phyloP scores from a whole-genome alignment of 2,329 filamentous ascomycete species.

The Myriosclerotinia duriaeana region DNA sequence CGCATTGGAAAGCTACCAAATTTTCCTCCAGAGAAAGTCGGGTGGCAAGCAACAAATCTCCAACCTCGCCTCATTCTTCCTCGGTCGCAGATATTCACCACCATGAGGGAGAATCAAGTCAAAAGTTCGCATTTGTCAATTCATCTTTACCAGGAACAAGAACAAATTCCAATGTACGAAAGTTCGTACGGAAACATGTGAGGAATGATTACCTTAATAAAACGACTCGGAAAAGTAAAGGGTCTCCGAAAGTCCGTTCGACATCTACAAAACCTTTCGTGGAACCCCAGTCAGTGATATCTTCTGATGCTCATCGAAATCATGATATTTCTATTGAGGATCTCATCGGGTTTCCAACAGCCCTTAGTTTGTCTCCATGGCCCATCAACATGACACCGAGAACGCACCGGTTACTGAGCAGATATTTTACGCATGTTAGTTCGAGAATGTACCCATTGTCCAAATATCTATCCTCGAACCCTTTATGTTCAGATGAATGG shows the following conservation, averaged over 20 bases:
- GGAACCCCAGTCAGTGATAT: not conserved
- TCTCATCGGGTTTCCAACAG: constrained; percentile 27
- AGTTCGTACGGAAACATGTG: constrained; percentile 30
- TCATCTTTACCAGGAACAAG: constrained; percentile 16
- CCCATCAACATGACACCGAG: constrained; percentile 26
- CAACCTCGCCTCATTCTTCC: not conserved
- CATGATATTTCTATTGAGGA: not conserved
- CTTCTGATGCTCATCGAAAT: not conserved
- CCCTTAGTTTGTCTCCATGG: constrained; percentile 25
- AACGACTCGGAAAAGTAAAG: constrained; percentile 2
- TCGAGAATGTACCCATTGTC: constrained; percentile 28
- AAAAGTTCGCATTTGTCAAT: constrained; percentile 29
- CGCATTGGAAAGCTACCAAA: not conserved
- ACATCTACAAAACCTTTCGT: not conserved
- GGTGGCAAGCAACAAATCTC: not conserved
- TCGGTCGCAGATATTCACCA: not conserved
- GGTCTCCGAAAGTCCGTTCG: constrained; percentile 3
- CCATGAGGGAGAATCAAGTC: not conserved
- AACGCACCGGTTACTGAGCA: constrained; percentile 27
- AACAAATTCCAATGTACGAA: constrained; percentile 25
- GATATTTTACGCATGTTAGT: constrained; percentile 28
- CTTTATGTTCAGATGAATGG: constrained; percentile 27
- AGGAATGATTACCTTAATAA: constrained; percentile 29
- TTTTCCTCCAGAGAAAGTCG: not conserved
- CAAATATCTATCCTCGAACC: constrained; percentile 25